Base-by-base conservation (phyloP, 2,329 filamentous ascomycete genomes). In the Aspergillus puulaauensis region DNA sequence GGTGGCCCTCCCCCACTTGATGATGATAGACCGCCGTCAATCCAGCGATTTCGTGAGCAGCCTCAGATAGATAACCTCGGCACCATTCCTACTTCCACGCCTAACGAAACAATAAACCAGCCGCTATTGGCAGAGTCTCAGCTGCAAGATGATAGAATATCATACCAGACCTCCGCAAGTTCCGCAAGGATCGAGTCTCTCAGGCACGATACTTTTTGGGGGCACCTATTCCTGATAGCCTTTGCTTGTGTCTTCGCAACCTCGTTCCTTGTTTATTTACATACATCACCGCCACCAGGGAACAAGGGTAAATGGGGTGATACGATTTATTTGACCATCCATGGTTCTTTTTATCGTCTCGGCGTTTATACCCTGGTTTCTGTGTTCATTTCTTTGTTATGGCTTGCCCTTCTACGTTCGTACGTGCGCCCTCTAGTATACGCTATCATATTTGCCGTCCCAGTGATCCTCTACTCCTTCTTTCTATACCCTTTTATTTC, bases 311-410 rank as follows among this genome's bases (percentile, higher is more conserved):
- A 66, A 58, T 84, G 96, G 56, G 93, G 93, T 14, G 95, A 99
- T 73, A 97, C 93, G 1, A 91, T 99, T 58, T 99, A 99, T 74
- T 91, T 90, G 14, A 92, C 91, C 4, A 78, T 99, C 37, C 88
- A 90, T 66, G 86, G 87, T 51, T 97, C 93, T 0, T 95, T 96
- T 68, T 88, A 95, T 69, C 88, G 98, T 64, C 86, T 99, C 43
- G 90, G 91, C 2, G 86, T 95, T 52, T 96, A 98, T 75, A 98
- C 95, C 1, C 74, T 98, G 17, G 88, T 97, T n/a, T 90, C 95
- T 1, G 80, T 97, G 40, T 80, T 96, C 37, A 90, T 98, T 19
- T 93, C 93, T 2, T 80, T 97, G 37, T 75, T 97, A 24, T 99
- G 95, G 95, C 84, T 99, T 60, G 90, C 93, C 1, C 81, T 96